A percentile compares a stretch with the other conserved stretches of the same genome.
Evolutionary conservation across 257 asterid genomes (phyloP).

Genomic region (Jacaranda copaia): DNA sequence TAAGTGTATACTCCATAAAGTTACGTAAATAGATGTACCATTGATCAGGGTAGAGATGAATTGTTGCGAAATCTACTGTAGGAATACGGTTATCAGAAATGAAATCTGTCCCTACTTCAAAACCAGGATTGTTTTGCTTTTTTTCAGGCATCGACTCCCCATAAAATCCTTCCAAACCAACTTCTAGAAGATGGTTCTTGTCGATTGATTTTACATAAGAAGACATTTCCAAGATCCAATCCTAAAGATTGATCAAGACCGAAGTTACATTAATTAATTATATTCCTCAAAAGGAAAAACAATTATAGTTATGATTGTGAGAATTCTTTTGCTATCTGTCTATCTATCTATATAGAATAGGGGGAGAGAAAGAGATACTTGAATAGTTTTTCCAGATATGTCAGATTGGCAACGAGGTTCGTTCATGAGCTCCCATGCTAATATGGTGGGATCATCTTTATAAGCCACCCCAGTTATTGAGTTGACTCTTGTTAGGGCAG

Average conservation of each 20-base stretch:
- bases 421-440: slow-evolving; percentile 57
- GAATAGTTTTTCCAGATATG: slow-evolving; percentile 47
- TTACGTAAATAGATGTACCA: slow-evolving; percentile 46
- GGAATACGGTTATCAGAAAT: slow-evolving; percentile 50
- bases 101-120: slow-evolving; percentile 70
- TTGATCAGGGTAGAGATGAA: slow-evolving; percentile 71
- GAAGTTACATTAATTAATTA: background rate
- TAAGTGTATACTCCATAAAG: too few relatives aligned
- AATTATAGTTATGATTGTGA: too few relatives aligned
- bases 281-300: too few relatives aligned
- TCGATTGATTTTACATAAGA: slow-evolving; percentile 62
- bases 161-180: slow-evolving; percentile 79
- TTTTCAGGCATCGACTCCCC: slow-evolving; percentile 58
- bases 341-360: background rate
- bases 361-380: slow-evolving; percentile 24
- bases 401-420: slow-evolving; percentile 57
- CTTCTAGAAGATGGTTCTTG: slow-evolving; percentile 53
- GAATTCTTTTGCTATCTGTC: too few relatives aligned
- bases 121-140: slow-evolving; percentile 61
- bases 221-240: slow-evolving; percentile 61
- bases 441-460: slow-evolving; percentile 47
- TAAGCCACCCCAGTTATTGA: slow-evolving; percentile 46
- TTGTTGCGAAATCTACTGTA: slow-evolving; percentile 65
- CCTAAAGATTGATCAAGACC: slow-evolving; percentile 30
- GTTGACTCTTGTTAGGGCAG: slow-evolving; percentile 45